phyloP scores from a whole-genome alignment of 1,139 yeast genomes.

The Hanseniaspora gamundiae region DNA sequence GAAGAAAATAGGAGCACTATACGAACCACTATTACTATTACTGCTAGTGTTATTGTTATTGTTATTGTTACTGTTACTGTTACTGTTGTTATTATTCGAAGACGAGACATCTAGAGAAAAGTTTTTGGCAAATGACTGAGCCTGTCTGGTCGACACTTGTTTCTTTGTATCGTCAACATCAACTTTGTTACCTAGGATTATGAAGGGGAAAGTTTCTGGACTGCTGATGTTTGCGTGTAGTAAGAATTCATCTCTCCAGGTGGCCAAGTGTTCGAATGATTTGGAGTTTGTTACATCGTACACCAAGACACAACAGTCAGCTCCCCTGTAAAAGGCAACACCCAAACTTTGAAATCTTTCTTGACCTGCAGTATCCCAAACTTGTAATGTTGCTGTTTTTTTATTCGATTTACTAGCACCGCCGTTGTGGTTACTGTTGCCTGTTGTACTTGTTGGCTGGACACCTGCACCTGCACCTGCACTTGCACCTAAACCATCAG shows the following conservation, averaged over 20 bases:
- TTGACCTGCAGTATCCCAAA: slow-evolving; percentile 99
- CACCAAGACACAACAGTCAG: slow-evolving; percentile 94
- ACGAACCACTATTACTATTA: not conserved
- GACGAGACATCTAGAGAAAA: slow-evolving; percentile 42
- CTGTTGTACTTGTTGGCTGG: slow-evolving; percentile 30
- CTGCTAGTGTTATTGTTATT: not conserved
- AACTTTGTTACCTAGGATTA: slow-evolving; percentile 85
- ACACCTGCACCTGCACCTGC: slow-evolving; percentile 21
- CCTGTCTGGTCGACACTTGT: slow-evolving; percentile 70
- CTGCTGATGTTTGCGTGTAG: slow-evolving; percentile 87
- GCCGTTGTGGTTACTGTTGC: slow-evolving; percentile 38
- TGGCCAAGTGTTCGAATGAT: slow-evolving; percentile 76
- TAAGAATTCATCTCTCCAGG: slow-evolving; percentile 93
- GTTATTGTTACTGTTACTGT: not conserved
- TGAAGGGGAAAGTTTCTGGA: slow-evolving; percentile 93
- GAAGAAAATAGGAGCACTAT: slow-evolving; percentile 69
- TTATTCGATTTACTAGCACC: slow-evolving; percentile 4
- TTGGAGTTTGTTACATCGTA: slow-evolving; percentile 90
- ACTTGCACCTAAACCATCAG: not conserved
- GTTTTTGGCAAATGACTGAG: slow-evolving; percentile 73
- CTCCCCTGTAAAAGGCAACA: slow-evolving; percentile 95
- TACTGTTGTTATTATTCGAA: not conserved
- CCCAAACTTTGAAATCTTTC: slow-evolving; percentile 95
- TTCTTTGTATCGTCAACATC: slow-evolving; percentile 90
- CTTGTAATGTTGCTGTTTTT: slow-evolving; percentile 69